A percentile compares a stretch with the other conserved stretches of the same genome.
Evolutionary conservation across 2,329 filamentous ascomycete species (phyloP).

Genomic region (Gliomastix tumulicola): DNA sequence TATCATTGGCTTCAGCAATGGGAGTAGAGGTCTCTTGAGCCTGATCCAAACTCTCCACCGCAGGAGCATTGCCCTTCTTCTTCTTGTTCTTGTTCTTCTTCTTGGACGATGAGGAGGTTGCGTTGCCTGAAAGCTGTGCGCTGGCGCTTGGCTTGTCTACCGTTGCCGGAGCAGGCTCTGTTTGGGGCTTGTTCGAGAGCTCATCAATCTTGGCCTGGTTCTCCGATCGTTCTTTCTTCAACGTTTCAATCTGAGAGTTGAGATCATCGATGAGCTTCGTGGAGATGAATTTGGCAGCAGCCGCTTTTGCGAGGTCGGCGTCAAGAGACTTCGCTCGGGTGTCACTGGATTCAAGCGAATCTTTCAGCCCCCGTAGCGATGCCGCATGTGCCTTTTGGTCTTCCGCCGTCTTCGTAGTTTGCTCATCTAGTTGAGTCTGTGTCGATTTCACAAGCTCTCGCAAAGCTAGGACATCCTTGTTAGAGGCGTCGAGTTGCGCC

Average conservation of each 20-base stretch:
- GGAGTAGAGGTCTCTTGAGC: conserved; percentile 27
- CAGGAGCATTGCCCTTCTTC: conserved; percentile 61
- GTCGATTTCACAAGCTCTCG: conserved; percentile 39
- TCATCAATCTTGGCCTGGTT: conserved; percentile 25
- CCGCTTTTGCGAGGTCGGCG: conserved; percentile 28
- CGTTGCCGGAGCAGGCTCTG: conserved; percentile 12
- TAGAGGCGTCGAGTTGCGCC: conserved; percentile 39
- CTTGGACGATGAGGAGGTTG: conserved; percentile 19
- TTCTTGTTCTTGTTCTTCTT: conserved; percentile 89
- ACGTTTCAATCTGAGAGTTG: conserved; percentile 24
- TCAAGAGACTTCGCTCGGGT: conserved; percentile 30
- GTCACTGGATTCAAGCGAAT: conserved; percentile 23
- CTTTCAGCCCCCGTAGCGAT: conserved; percentile 25
- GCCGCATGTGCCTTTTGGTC: conserved; percentile 21
- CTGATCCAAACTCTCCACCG: conserved; percentile 16
- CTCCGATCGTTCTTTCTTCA: conserved; percentile 23
- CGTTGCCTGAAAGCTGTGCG: conserved; percentile 15
- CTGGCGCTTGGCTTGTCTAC: no score
- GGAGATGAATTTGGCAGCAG: conserved; percentile 28
- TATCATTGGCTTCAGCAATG: conserved; percentile 35
- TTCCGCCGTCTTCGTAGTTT: conserved; percentile 27
- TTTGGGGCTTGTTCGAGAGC: conserved; percentile 29
- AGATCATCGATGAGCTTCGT: conserved; percentile 32
- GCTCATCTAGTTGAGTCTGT: conserved; percentile 34
- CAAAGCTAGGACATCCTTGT: conserved; percentile 39